Conservation (phyloP, 2,329 filamentous ascomycete genomes). For the Trichoderma atroviride region DNA sequence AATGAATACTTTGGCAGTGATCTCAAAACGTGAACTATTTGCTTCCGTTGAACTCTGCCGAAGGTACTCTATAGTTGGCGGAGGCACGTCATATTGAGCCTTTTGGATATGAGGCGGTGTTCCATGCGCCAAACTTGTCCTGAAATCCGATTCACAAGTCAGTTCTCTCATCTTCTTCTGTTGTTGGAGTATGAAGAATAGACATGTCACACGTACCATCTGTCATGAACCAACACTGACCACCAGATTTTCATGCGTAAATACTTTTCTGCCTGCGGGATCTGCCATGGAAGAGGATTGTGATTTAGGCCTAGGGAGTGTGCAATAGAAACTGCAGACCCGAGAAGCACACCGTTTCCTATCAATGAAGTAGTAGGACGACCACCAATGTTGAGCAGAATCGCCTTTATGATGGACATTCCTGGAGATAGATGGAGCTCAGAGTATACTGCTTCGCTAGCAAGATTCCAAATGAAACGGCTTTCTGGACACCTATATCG, state of each 20-base stretch:
- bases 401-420: slow-evolving; percentile 59
- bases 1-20: slow-evolving; percentile 46
- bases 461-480: slow-evolving; percentile 65
- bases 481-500: slow-evolving; percentile 57
- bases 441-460: slow-evolving; percentile 60
- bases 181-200: not conserved
- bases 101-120: slow-evolving; percentile 53
- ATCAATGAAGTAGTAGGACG: slow-evolving; percentile 63
- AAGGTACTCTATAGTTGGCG: slow-evolving; percentile 44
- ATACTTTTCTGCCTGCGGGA: slow-evolving; percentile 53
- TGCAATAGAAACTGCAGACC: slow-evolving; percentile 54
- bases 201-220: slow-evolving; percentile 45
- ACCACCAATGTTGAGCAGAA: slow-evolving; percentile 61
- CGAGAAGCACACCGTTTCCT: slow-evolving; percentile 56
- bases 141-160: slow-evolving; percentile 31
- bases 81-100: slow-evolving; percentile 52
- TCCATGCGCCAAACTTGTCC: slow-evolving; percentile 56
- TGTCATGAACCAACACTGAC: slow-evolving; percentile 56
- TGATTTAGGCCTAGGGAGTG: slow-evolving; percentile 59
- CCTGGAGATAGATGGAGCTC: slow-evolving; percentile 62
- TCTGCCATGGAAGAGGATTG: slow-evolving; percentile 55
- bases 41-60: slow-evolving; percentile 31
- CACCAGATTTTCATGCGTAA: slow-evolving; percentile 60
- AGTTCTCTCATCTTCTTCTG: not conserved
- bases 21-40: slow-evolving; percentile 25